Base-by-base conservation (phyloP, 768 basidiomycete species). In the Lactifluus hygrophoroides region DNA sequence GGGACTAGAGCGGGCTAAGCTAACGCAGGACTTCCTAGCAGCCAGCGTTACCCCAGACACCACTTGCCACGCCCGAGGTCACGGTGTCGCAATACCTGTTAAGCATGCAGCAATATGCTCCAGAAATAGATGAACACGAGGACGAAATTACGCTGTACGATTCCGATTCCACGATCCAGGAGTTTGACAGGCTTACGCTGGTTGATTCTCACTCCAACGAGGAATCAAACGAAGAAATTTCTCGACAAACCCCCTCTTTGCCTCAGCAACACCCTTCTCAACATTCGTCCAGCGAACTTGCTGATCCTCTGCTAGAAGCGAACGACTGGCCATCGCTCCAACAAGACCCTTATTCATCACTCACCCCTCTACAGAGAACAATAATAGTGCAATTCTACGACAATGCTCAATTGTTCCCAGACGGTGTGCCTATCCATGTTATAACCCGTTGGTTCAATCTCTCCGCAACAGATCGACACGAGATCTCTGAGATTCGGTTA, bases 291-390 rank as follows among this genome's bases (percentile, higher is more conserved):
- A 19, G 25, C 16, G 27, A 43, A 23, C 16, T 28, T 44, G 19
- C 11, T 1, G 16, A 42, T 40, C 27, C n/a, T 21, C 19, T 16
- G 2, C 25, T 45, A 17, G 45, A 34, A 23, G 30, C 34, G 40
- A 27, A 7, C 46, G 23, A 28, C 13, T 32, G 3, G 32, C 45
- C 54, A 5, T 45, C 54, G 49, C 55, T 56, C 28, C n/a, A 35
- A 30, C 50, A 44, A 35, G 65, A 66, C 25, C 65, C 65, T 23
- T 65, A 62, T 30, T 59, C 65, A 16, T 27, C 28, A 42, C 60
- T 64, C 25, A 58, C 35, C 35, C 19, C 54, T 23, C 17, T 65
- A 44, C 56, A 66, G 32, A 51, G 65, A 49, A 46, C 35, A 16
- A 60, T 65, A 23, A 28, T 65, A 2, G 28, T 66, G 21, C 54